Percentiles rank a stretch among this genome's conserved stretches.
Conservation (phyloP, 164 flowering plant species). For the Echeveria elegans region DNA sequence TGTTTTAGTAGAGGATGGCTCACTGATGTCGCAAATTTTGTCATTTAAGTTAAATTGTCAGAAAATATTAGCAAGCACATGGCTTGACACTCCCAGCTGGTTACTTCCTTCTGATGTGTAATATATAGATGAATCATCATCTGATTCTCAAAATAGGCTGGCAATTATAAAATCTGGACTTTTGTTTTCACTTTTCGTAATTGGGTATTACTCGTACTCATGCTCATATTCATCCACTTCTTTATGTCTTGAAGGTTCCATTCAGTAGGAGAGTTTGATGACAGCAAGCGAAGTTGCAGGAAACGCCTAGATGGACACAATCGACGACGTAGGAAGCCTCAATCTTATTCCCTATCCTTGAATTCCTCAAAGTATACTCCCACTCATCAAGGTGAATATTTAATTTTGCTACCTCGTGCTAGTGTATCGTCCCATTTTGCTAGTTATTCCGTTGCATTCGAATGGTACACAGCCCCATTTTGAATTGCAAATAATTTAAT, state of each 20-base stretch:
- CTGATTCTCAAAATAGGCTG: neutral
- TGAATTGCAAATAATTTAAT: neutral
- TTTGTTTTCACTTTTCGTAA: neutral
- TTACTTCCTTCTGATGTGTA: neutral
- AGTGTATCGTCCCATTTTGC: neutral
- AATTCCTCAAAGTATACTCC: constrained; percentile 36
- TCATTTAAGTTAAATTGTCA: neutral
- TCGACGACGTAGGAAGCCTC: constrained; percentile 68
- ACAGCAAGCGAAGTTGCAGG: constrained; percentile 72
- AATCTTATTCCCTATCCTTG: constrained; percentile 41
- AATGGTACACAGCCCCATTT: too few relatives aligned
- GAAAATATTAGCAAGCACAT: neutral
- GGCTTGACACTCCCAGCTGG: neutral
- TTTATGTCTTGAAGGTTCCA: constrained; percentile 42
- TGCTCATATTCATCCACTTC: neutral
- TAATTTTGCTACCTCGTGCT: neutral
- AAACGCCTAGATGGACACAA: constrained; percentile 84
- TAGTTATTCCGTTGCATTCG: neutral
- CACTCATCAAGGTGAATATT: constrained; percentile 41
- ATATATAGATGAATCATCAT: neutral
- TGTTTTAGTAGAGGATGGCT: neutral
- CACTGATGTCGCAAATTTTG: neutral
- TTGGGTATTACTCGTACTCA: neutral
- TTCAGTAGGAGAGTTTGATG: constrained; percentile 67
- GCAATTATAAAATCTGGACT: neutral